Percentiles rank a stretch among this genome's conserved stretches.
Evolutionary conservation across 163 green algal species (phyloP).

Genomic region (Prototheca wickerhamii): DNA sequence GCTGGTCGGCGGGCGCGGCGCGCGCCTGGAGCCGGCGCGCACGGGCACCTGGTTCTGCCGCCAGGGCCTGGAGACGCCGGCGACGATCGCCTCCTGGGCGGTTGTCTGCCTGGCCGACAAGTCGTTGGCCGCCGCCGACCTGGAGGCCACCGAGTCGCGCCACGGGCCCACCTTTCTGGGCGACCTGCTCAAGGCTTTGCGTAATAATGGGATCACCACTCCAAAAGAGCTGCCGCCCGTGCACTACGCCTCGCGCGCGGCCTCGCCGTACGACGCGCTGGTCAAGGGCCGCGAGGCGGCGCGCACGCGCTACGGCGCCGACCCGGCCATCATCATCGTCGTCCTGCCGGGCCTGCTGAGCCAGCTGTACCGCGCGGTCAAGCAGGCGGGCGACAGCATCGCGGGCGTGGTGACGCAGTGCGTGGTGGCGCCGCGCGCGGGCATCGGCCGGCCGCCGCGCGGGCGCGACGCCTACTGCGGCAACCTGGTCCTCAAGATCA

Average conservation of each 20-base stretch:
- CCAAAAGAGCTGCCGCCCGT: neutral
- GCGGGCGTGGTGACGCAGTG: constrained; percentile 36
- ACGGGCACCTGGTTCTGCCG: constrained; percentile 32
- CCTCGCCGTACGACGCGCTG: neutral
- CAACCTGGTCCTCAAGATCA: constrained; percentile 44
- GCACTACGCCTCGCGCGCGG: neutral
- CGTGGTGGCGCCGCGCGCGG: constrained; percentile 17
- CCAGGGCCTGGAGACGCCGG: constrained; percentile 10
- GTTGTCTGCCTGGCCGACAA: constrained; percentile 18
- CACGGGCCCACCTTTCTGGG: constrained; percentile 9
- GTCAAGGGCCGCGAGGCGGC: neutral
- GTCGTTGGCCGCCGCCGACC: constrained; percentile 8
- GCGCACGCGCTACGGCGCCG: neutral
- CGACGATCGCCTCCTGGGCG: constrained; percentile 7
- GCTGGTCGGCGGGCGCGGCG: constrained; percentile 30
- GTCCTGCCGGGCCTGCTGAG: constrained; percentile 13
- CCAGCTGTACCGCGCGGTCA: constrained; percentile 32
- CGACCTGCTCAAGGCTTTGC: neutral
- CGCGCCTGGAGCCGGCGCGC: constrained; percentile 14
- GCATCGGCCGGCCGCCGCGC: constrained; percentile 11
- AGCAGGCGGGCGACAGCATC: constrained; percentile 30
- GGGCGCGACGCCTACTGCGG: constrained; percentile 2
- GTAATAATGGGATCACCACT: neutral
- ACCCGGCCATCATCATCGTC: neutral
- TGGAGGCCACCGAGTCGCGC: neutral